Percentiles rank a stretch among this genome's conserved stretches.
phyloP scores from a whole-genome alignment of 192 early-diverging fungal species.

The Umbelopsis isabellina region DNA sequence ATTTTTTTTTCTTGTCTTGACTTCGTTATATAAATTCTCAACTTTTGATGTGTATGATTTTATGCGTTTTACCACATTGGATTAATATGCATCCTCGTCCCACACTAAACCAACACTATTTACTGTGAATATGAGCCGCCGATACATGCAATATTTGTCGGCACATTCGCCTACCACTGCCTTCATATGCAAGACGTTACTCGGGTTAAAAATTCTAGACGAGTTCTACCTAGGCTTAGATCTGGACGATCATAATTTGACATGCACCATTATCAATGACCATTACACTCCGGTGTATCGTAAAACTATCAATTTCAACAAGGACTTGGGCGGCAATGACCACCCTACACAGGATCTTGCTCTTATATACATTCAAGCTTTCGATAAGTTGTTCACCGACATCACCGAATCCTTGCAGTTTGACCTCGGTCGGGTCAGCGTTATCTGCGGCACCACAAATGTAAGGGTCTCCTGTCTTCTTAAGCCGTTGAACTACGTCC shows the following conservation, averaged over 20 bases:
- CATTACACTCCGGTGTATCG: conserved; percentile 8
- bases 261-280: conserved; percentile 15
- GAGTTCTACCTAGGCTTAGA: conserved; percentile 13
- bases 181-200: conserved; percentile 6
- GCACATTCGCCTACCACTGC: conserved; percentile 7
- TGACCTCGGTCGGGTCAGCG: conserved; percentile 8
- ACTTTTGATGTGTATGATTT: no score
- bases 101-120: neutral
- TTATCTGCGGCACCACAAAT: neutral
- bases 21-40: neutral
- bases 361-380: neutral
- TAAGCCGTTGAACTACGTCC: neutral
- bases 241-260: neutral
- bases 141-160: conserved; percentile 1
- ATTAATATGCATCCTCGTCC: no score
- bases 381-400: conserved; percentile 11
- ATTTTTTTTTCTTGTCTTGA: neutral
- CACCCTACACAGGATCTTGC: neutral
- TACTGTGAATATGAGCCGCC: neutral
- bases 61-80: no score
- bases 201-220: neutral
- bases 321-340: neutral
- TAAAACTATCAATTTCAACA: neutral
- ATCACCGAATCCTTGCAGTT: conserved; percentile 8
- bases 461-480: neutral